Evolutionary conservation across 352 stramenopile genomes (phyloP), one percentile per base, ranked within the genome.

Genomic region (Peronospora belbahrii): DNA sequence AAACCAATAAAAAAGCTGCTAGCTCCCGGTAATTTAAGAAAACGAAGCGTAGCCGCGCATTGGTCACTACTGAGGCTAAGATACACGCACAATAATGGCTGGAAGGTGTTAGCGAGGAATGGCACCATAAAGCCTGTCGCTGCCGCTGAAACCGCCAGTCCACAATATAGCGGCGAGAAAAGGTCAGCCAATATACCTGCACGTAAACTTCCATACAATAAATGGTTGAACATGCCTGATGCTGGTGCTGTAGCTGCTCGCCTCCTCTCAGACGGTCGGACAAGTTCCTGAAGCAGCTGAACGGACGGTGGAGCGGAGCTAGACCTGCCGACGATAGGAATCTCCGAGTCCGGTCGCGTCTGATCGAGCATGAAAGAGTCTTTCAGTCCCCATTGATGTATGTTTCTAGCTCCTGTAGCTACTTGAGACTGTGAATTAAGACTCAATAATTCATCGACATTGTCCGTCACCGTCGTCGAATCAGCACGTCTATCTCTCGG

Each of bases 1-100:
- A 85, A 38, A 8, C 78, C 78, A 48, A 89, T 85, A 32, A 89
- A 79, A 41, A 89, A 82, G 54, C 73, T 86, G 28, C 71, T 30
- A 17, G 83, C 59, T 2, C 74, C 73, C 0, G 74, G 75, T 0
- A 89, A 48, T 23, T 70, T 63, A 15, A 87, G 47, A 28, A 85
- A 85, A 20, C 65, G 62, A 35, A 67, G 52, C 8, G 72, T 80
- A 0, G 73, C 70, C 11, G 70, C 59, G 19, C 50, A 63, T 36
- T 87, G 74, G 32, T 75, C 46, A 11, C 44, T 45, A 36, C 63
- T 67, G 31, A 83, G 61, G 33, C 55, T 65, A 18, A 89, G 41
- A 23, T 87, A 85, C 4, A 77, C 69, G 10, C 55, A 66, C 6
- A 89, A 34, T 13, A 89, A 54, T 30, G 78, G 78, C 38, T 84